phyloP scores from a whole-genome alignment of 345 rosid genomes.

The Eucalyptus urophylla region DNA sequence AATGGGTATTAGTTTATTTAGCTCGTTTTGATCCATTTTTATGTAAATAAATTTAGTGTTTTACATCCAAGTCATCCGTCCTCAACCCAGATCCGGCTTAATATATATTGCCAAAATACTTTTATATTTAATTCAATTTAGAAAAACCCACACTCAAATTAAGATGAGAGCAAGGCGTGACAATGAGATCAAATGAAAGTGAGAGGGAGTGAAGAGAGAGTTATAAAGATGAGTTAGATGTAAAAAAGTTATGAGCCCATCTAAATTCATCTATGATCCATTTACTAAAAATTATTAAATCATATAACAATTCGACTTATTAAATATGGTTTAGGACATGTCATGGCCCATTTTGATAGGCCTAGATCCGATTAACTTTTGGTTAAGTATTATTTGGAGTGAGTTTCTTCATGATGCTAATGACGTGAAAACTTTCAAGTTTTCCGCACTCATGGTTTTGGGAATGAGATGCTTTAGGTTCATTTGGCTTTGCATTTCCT shows the following conservation, averaged over 20 bases:
- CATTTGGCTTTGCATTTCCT: too few relatives aligned
- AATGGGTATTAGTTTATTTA: not conserved
- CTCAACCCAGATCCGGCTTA: rapidly evolving
- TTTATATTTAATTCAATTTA: too few relatives aligned
- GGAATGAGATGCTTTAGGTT: not conserved
- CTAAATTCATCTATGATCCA: too few relatives aligned
- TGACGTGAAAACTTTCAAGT: not conserved
- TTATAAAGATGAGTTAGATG: not conserved
- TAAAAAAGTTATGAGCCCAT: not conserved
- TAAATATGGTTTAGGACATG: too few relatives aligned
- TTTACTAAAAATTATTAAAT: too few relatives aligned
- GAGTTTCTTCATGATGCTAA: not conserved
- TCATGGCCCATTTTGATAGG: not conserved
- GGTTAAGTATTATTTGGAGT: not conserved
- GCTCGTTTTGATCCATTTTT: too few relatives aligned
- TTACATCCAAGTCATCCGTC: rapidly evolving
- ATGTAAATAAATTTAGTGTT: too few relatives aligned
- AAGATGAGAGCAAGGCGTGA: not conserved
- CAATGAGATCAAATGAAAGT: not conserved
- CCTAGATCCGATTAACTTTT: not conserved
- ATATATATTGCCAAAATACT: not conserved
- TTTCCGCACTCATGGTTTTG: not conserved
- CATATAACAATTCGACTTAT: too few relatives aligned
- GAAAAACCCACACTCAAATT: too few relatives aligned
- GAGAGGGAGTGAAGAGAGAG: not conserved